These are phyloP conservation scores for Endogone sp. DNA, from an alignment of 192 early-diverging fungal genomes.

Conservation along the genomic window DNA sequence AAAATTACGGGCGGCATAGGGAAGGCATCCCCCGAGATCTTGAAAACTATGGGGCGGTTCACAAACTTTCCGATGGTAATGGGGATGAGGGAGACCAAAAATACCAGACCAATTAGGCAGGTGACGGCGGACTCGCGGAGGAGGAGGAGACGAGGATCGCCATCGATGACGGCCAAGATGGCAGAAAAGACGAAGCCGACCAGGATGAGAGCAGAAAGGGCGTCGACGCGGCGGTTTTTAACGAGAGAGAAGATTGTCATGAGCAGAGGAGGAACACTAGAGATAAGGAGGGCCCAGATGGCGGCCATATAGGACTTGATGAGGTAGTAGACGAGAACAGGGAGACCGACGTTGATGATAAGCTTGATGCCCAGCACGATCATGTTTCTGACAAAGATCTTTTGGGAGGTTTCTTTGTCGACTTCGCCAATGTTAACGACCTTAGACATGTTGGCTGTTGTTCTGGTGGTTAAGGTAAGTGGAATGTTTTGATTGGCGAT, in stretches of 20 bases:
- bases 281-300: slow-evolving; percentile 26
- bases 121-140: slow-evolving; percentile 30
- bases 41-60: slow-evolving; percentile 14
- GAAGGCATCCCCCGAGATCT: slow-evolving; percentile 19
- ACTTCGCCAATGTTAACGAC: neutral
- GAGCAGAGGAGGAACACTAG: slow-evolving; percentile 26
- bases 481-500: neutral
- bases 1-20: slow-evolving; percentile 13
- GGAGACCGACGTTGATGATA: slow-evolving; percentile 1
- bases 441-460: neutral
- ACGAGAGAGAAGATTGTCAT: slow-evolving; percentile 4
- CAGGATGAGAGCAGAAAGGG: slow-evolving; percentile 22
- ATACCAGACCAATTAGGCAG: slow-evolving; percentile 13
- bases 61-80: slow-evolving; percentile 2
- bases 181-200: slow-evolving; percentile 25
- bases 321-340: slow-evolving; percentile 9
- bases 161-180: slow-evolving; percentile 20
- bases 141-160: slow-evolving; percentile 24
- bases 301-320: slow-evolving; percentile 15
- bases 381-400: neutral
- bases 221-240: slow-evolving; percentile 1
- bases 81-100: slow-evolving; percentile 26
- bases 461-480: neutral
- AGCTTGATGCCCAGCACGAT: neutral
- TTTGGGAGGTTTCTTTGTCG: neutral